Base-by-base conservation (phyloP, 225 moss, liverwort and hornwort genomes). In the Anthoceros angustus region DNA sequence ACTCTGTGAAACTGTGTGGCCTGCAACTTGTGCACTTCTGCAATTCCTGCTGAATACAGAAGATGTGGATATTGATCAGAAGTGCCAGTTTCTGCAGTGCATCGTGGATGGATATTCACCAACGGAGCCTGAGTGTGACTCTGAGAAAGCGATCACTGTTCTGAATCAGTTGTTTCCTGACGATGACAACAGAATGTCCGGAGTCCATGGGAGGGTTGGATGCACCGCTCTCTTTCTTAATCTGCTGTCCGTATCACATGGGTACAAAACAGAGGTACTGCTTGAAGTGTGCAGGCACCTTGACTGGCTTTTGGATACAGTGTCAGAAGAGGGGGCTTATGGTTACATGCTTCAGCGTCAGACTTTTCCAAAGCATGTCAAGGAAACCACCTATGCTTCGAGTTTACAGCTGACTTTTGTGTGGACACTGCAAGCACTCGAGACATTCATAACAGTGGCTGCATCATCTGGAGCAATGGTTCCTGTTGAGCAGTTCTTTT, bases 211-310 rank as follows among this genome's bases (percentile, higher is more conserved):
- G 9, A 77, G 65, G 64, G 24, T 48, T 20, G 78, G 95, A 26
- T 85, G 83, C 62, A 78, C 82, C 39, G 80, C 78, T 42, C 70
- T 95, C 24, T 88, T 80, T 78, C 75, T 95, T 20, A 76, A 85
- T 48, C 68, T 95, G 40, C 69, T 91, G 10, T 79, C 78, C 68
- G 69, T 46, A 21, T 82, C 95, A 43, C 65, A 70, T 71, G 68
- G 68, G 5, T 95, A 73, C 68, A 68, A 62, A 39, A 63, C 62
- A 62, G 49, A 42, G 63, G 46, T 95, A 48, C 64, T 91, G 25
- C 63, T 68, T 23, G 77, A 88, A 26, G 75, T 95, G 43, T 74
- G 77, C 10, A 77, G 63, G 64, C 75, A 74, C 63, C 72, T 95
- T 42, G 79, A 72, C 25, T 95, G 90, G 95, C 73, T 91, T 61